Base-by-base conservation (phyloP, 1,139 yeast genomes). In the Nakaseomyces bracarensis region DNA sequence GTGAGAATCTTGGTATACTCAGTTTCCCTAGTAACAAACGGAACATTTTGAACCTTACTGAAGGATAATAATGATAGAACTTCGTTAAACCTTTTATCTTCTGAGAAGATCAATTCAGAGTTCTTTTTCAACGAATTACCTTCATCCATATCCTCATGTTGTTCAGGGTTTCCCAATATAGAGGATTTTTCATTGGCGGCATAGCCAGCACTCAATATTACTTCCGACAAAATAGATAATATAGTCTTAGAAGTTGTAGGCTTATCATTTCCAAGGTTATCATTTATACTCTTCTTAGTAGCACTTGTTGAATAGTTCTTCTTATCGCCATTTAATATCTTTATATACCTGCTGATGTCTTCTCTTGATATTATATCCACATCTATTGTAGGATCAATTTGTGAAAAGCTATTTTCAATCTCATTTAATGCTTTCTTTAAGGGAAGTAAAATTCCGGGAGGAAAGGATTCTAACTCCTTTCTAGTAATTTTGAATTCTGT, bases 1-100 rank as follows among this genome's bases (percentile, higher is more conserved):
- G 46, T 45, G 14, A 60, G 30, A 3, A 54, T 43, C 23, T 46
- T 50, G n/a, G 53, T 52, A 39, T 60, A 58, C 22, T 55, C 60
- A 2, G 46, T 45, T 27, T 50, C 51, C n/a, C 44, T 43, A 1
- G 60, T 44, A 22, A 54, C 44, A 39, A 58, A 53, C 15, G 49
- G 53, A 5, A 58, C 43, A 6, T 44, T 49, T 29, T 54, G 60
- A 3, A 55, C 50, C 29, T 47, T 48, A 14, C 51, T 47, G 36
- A 51, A 53, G 2, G 49, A 43, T 19, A 58, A 37, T 26, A 85
- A 60, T 14, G 77, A 72, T 0, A 85, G 76, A 11, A 83, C 82
- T 52, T 89, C 95, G 51, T 75, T 79, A 56, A 82, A 82, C 42
- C 97, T 69, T 43, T 95, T 66, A 57, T 89, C 97, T 34, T 74